phyloP scores from a whole-genome alignment of 1,284 basidiomycete genomes.

The Lentinus polychrous region DNA sequence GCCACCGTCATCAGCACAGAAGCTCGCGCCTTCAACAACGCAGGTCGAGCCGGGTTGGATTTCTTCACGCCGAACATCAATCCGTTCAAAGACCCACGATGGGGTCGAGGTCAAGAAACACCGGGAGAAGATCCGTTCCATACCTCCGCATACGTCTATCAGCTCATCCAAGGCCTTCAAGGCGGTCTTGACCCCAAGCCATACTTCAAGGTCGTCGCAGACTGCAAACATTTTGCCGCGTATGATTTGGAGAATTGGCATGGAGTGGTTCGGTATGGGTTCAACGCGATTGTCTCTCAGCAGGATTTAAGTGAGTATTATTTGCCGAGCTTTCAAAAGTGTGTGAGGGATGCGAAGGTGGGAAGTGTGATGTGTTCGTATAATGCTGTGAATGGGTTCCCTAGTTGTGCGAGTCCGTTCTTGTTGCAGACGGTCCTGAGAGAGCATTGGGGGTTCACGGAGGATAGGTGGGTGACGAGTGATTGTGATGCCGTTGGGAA shows the following conservation, averaged over 20 bases:
- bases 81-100: constrained; percentile 54
- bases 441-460: constrained; percentile 44
- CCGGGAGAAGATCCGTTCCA: constrained; percentile 54
- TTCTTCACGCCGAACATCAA: constrained; percentile 57
- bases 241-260: constrained; percentile 53
- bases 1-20: constrained; percentile 47
- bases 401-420: constrained; percentile 45
- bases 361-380: constrained; percentile 55
- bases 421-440: constrained; percentile 44
- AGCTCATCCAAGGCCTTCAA: constrained; percentile 46
- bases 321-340: constrained; percentile 46
- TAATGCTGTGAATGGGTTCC: constrained; percentile 53
- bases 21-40: constrained; percentile 50
- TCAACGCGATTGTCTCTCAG: constrained; percentile 45
- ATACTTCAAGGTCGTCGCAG: constrained; percentile 43
- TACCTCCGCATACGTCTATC: constrained; percentile 44
- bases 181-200: constrained; percentile 46
- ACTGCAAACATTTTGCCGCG: constrained; percentile 53
- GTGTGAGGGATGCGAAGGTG: constrained; percentile 51
- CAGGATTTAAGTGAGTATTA: constrained; percentile 53
- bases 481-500: constrained; percentile 36
- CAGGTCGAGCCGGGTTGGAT: constrained; percentile 41
- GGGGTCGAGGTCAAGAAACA: constrained; percentile 56
- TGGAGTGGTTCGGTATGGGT: constrained; percentile 38
- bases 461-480: constrained; percentile 44